phyloP scores from a whole-genome alignment of 306 rosid genomes.

The Malus orientalis region DNA sequence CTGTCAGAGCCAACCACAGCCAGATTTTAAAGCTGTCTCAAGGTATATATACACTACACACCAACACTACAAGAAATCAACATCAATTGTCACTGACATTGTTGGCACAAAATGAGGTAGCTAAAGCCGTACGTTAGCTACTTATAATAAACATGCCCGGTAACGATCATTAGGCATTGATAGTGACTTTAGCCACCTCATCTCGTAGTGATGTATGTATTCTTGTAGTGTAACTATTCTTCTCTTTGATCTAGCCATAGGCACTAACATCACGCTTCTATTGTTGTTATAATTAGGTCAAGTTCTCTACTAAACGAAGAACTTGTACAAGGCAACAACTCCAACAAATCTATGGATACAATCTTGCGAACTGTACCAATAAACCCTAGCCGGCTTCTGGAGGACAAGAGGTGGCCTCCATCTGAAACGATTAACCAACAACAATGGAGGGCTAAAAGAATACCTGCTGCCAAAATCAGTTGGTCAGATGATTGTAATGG shows the following conservation, averaged over 20 bases:
- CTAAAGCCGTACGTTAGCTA: too few relatives aligned
- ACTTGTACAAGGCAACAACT: background rate
- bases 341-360: too few relatives aligned
- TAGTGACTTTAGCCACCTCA: too few relatives aligned
- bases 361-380: background rate
- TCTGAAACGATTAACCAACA: constrained; percentile 17
- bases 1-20: background rate
- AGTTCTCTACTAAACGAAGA: background rate
- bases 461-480: constrained; percentile 14
- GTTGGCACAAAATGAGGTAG: too few relatives aligned
- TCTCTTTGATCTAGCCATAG: background rate
- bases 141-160: too few relatives aligned
- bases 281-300: background rate
- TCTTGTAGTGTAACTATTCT: too few relatives aligned
- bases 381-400: constrained; percentile 28
- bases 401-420: constrained; percentile 48
- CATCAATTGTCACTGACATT: too few relatives aligned
- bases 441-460: constrained; percentile 18
- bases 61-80: too few relatives aligned
- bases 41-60: background rate
- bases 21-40: background rate
- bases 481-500: background rate
- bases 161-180: too few relatives aligned
- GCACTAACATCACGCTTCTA: background rate
- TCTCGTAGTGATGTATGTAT: too few relatives aligned